Base-by-base conservation (phyloP, 768 basidiomycete genomes). In the Lactifluus subvellereus region DNA sequence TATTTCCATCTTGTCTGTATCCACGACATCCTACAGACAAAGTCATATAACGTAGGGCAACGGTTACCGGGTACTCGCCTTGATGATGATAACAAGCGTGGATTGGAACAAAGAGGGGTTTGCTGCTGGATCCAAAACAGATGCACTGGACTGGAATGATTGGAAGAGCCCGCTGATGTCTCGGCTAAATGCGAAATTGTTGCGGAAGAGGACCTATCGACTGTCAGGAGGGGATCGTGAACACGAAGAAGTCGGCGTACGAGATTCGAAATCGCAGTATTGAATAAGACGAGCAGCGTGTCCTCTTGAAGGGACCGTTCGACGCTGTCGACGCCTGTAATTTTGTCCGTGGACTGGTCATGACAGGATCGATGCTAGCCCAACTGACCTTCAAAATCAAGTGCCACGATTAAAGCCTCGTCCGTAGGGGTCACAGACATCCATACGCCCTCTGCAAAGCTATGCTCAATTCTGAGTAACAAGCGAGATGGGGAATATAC, bases 271-370 rank as follows among this genome's bases (percentile, higher is more conserved):
- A 86, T 77, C 0, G 85, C 85, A 0, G 83, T 81, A 66, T 85
- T 86, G 69, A 86, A 85, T 6, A 86, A 71, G 1, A 86, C 85
- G 0, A 86, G 76, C 1, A 86, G 73, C 0, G 81, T 83, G 52
- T 86, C 84, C 67, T 86, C 85, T 71, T 86, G 84, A 9, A 81
- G 77, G 0, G 84, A 84, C 0, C 84, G 74, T 69, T 86, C 85
- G 18, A 86, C 83, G 50, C 83, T 84, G 64, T 86, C 83, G 1
- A 85, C 84, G 51, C 84, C 85, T 77, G 57, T 10, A 40, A 42
- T 51, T 14, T 13, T 60, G 27, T 49, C 20, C 47, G n/a, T 37
- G 32, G 22, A 27, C 43, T 9, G 59, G 7, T 48, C 48, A 6
- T 27, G 30, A 60, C 20, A 33, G 20, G 13, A 38, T 6, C 30